These are phyloP conservation scores for Reutealis trisperma DNA, from an alignment of 345 rosid species.

Conservation along the genomic window DNA sequence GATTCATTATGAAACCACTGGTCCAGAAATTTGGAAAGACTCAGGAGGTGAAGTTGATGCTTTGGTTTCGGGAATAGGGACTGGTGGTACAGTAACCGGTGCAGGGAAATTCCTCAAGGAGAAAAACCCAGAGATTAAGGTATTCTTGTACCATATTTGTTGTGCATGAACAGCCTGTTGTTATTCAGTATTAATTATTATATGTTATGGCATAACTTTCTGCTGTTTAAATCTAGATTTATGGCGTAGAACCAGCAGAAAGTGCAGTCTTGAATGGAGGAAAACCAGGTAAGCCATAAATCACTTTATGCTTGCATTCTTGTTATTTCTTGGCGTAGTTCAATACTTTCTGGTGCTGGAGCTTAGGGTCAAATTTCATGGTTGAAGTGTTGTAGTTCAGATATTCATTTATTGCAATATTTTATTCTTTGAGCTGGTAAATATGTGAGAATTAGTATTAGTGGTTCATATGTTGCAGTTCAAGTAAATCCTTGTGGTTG, in stretches of 20 bases:
- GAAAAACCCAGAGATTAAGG: constrained; percentile 27
- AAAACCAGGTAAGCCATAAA: constrained; percentile 14
- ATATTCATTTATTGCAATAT: no score
- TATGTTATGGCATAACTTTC: neutral
- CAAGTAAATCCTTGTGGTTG: no score
- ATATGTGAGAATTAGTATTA: no score
- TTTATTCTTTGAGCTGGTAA: no score
- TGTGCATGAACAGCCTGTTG: neutral
- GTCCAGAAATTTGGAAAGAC: constrained; percentile 32
- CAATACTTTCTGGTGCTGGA: neutral
- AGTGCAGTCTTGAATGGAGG: constrained; percentile 36
- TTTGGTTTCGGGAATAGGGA: constrained; percentile 28
- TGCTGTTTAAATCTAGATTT: constrained; percentile 16
- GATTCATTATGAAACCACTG: constrained; percentile 34
- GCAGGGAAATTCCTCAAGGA: constrained; percentile 31
- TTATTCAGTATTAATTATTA: neutral
- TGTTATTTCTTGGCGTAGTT: neutral
- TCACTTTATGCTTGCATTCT: neutral
- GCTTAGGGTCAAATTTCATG: no score
- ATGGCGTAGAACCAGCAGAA: constrained; percentile 37
- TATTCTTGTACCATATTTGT: neutral
- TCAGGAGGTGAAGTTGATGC: constrained; percentile 25
- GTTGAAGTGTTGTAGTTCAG: no score
- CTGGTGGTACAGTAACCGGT: constrained; percentile 32
- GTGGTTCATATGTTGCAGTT: no score